A percentile compares a stretch with the other conserved stretches of the same genome.
phyloP scores from a whole-genome alignment of 2,329 filamentous ascomycete species.

The Paecilomyces sp. region DNA sequence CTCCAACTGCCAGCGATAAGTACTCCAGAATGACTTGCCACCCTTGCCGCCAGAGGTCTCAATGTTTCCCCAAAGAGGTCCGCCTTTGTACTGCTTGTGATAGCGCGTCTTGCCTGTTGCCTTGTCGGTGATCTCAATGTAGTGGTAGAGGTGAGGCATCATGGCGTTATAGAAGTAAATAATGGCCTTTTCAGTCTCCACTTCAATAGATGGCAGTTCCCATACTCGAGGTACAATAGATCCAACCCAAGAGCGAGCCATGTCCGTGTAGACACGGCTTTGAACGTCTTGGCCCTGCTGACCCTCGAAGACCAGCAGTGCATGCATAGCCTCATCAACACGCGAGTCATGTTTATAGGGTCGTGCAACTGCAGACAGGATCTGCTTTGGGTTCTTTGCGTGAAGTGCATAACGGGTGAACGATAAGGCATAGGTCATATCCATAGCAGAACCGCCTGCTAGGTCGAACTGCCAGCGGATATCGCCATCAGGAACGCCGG shows the following conservation, averaged over 20 bases:
- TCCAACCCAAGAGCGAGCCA: slow-evolving; percentile 16
- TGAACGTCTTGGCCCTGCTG: slow-evolving; percentile 13
- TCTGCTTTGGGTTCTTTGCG: slow-evolving; percentile 18
- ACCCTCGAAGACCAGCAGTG: slow-evolving; percentile 19
- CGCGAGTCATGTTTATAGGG: slow-evolving; percentile 17
- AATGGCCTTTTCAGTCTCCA: slow-evolving; percentile 22
- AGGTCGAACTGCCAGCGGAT: slow-evolving; percentile 34
- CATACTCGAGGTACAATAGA: slow-evolving; percentile 21
- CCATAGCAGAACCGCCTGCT: slow-evolving; percentile 32
- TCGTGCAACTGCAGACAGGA: slow-evolving; percentile 22
- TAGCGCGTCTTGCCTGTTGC: slow-evolving; percentile 16
- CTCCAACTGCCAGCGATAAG: slow-evolving; percentile 43
- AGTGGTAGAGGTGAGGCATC: slow-evolving; percentile 29
- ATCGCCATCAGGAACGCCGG: slow-evolving; percentile 18
- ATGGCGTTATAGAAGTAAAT: slow-evolving; percentile 25
- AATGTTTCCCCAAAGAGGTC: slow-evolving; percentile 23
- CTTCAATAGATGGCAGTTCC: slow-evolving; percentile 25
- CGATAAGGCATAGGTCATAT: slow-evolving; percentile 29
- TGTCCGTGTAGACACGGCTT: slow-evolving; percentile 23
- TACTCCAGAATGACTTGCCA: slow-evolving; percentile 35
- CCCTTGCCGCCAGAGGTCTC: slow-evolving; percentile 23
- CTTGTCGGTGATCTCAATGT: slow-evolving; percentile 22
- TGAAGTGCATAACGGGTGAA: slow-evolving; percentile 26
- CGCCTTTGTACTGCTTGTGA: slow-evolving; percentile 19
- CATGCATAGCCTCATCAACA: slow-evolving; percentile 25